Base-by-base conservation (phyloP, 805 yeast genomes). In the Starmerella geochares region DNA sequence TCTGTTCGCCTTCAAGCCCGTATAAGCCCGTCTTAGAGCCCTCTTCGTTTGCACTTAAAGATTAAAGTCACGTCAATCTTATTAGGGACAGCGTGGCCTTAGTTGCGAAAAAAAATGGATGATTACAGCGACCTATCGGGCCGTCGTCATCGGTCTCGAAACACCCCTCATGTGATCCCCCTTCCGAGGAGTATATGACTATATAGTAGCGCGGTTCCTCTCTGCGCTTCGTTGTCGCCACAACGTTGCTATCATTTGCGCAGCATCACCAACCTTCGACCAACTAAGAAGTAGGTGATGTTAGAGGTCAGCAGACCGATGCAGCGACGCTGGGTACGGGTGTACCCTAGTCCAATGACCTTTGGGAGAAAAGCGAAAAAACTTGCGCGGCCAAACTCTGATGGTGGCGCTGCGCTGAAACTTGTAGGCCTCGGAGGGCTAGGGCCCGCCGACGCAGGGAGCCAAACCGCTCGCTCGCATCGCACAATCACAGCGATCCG, bases 51-150 rank as follows among this genome's bases (percentile, higher is more conserved):
- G 8, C 29, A 27, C 37, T 16, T 36, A n/a, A 37, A 37, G 41
- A 37, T 37, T 37, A 37, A 37, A 37, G 44, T 40, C 33, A 40
- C 33, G 16, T 25, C 23, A 40, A 11, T 14, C 13, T 17, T 27
- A 13, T 21, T 38, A 6, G 8, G 32, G 33, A 40, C 44, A 40
- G 44, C 44, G 44, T 40, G 44, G 8, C 44, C 32, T 27, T n/a
- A n/a, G 32, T 27, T 14, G 19, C n/a, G 4, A 16, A 16, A 17
- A 16, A 40, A 19, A 14, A 10, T n/a, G 25, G 16, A 32, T 40
- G n/a, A 21, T 16, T 27, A 7, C 16, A 40, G 24, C 23, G 2
- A 9, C 13, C 11, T 14, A 11, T 21, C 31, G 4, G 11, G 7
- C 31, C 10, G 9, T 19, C 20, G 9, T 33, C 19, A 11, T 33